Base-by-base conservation (phyloP, 2,329 filamentous ascomycete species). In the Elsinoe necatrix region DNA sequence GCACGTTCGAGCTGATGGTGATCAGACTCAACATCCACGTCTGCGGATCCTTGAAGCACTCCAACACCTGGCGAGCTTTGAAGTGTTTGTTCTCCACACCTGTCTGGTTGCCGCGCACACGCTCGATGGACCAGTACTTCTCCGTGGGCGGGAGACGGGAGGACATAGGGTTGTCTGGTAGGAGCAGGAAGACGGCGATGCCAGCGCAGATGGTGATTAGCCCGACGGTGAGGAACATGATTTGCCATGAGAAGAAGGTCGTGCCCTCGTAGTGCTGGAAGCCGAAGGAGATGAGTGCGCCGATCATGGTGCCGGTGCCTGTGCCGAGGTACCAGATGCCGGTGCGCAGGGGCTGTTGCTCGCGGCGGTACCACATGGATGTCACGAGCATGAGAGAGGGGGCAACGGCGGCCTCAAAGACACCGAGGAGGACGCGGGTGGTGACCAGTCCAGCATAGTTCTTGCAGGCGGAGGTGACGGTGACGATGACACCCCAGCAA, bases 311-410 rank as follows among this genome's bases (percentile, higher is more conserved):
- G 0, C 79, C 79, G 0, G 77, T 58, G 0, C 81, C 81, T 54
- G 81, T 85, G 0, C 80, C 83, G 3, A 79, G 74, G 61, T 86
- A 86, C 83, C 83, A 87, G n/a, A 77, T 77, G 0, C 81, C 81
- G 2, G 85, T 77, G 0, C 84, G 75, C 23, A 83, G 66, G 0
- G 83, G 81, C 66, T 86, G 83, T 63, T 87, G 82, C 27, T 61
- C 25, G 27, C 62, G 58, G 4, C 31, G 60, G 9, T 43, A 63
- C 61, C 61, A 63, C 71, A 78, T 78, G 3, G 73, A 72, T 0
- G 78, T 80, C 56, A 81, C 75, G 12, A 81, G 70, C 39, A 80
- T 77, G 54, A 82, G 72, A 18, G 75, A 74, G 0, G 80, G 80
- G 0, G 77, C 75, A 8, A 82, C 75, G 6, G 75, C 76, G 11